Base-by-base conservation (phyloP, 106 monocot species). In the Chionographis japonica region DNA sequence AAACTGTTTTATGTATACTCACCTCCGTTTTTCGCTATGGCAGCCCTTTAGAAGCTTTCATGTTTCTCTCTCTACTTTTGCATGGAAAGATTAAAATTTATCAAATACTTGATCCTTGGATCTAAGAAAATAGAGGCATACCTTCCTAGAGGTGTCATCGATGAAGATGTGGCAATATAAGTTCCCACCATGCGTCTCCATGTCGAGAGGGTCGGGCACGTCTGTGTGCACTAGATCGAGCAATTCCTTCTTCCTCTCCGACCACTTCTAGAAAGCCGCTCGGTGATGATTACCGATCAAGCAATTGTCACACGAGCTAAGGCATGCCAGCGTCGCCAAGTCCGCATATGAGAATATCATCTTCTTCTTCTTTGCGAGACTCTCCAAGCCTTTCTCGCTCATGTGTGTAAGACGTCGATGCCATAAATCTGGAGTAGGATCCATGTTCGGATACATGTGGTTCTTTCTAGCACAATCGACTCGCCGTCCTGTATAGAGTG, bases 91-190 rank as follows among this genome's bases (percentile, higher is more conserved):
- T 43, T 43, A 39, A 43, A 63, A 42, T 1, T 4, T 3, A 3
- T 43, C 12, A 13, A 61, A 7, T 14, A 63, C 63, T 63, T 63
- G 63, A 13, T 63, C 63, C n/a, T 63, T 43, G 11, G 6, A 27
- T 61, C 36, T 36, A 12, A 61, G 36, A 17, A 15, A 8, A 37
- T 35, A 37, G 37, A 61, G 37, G 37, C 8, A 61, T 38, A 38
- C 12, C 37, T 61, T 61, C 37, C 37, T 61, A 6, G 8, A 61
- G 4, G 9, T 11, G 36, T 61, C 37, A 37, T 61, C 61, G 12
- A 61, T 38, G 40, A 37, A 61, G 37, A 38, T 61, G 6, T 8
- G 37, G 36, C 41, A 63, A 63, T n/a, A n/a, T n/a, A n/a, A n/a
- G n/a, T n/a, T n/a, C n/a, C n/a, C n/a, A n/a, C n/a, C n/a, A n/a